Evolutionary conservation across 2,329 filamentous ascomycete genomes (phyloP), one percentile per base, ranked within the genome.

Genomic region (Aspergillus pseudoviridinutans): DNA sequence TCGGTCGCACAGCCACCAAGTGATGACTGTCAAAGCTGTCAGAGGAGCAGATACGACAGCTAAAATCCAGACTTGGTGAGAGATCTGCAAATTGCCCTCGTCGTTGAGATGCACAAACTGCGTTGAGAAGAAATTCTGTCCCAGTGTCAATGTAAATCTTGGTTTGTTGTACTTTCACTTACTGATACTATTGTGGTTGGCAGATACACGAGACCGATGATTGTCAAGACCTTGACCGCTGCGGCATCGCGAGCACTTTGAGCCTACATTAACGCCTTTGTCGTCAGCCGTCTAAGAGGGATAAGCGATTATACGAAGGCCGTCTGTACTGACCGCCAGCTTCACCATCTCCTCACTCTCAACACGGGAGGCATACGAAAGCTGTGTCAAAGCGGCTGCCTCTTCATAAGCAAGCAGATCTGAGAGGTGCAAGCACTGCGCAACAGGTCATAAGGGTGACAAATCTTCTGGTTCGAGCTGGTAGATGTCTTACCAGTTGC

Each of bases 71-170:
- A 58, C 55, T 32, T 58, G 27, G 4, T 20, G 27, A 14, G 60
- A 62, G 3, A 62, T 49, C n/a, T 58, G 50, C 42, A 60, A 27
- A 7, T 25, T 28, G n/a, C 47, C 55, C 17, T 50, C 5, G n/a
- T 60, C 58, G 24, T 58, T 50, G 27, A 54, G n/a, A 7, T 58
- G 54, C 1, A 60, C 58, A 44, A 62, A 62, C 24, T 50, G 14
- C 2, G 58, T 62, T n/a, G 60, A 60, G 25, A 62, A 62, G 35
- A 62, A 58, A 35, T 57, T 58, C 58, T 60, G 46, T 14, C 42
- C 25, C 14, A 14, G 22, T 24, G 20, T 22, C 24, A 38, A 17
- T 29, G 6, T 4, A 50, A 41, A 9, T 9, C 20, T 25, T 10
- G 14, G 22, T 50, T 4, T 32, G 17, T 29, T 17, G 3, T 17